phyloP scores from a whole-genome alignment of 805 yeast species.

The Scheffersomyces stipitis region DNA sequence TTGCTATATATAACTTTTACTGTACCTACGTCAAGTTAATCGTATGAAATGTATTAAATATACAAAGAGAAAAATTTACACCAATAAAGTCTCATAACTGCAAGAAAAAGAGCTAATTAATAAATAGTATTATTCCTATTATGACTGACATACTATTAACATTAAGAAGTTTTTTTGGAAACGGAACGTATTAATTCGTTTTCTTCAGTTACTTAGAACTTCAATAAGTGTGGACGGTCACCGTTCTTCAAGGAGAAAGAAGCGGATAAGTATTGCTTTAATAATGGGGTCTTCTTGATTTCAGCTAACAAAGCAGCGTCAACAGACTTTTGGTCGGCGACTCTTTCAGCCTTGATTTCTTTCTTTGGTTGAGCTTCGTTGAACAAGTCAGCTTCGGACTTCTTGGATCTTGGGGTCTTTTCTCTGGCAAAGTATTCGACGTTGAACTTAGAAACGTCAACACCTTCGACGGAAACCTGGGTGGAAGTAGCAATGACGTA shows the following conservation, averaged over 20 bases:
- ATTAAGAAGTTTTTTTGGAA: too few relatives aligned
- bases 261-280: slow-evolving; percentile 94
- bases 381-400: slow-evolving; percentile 92
- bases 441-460: slow-evolving; percentile 87
- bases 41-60: slow-evolving; percentile 24
- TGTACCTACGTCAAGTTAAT: background rate
- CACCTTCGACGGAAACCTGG: slow-evolving; percentile 73
- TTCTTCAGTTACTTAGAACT: slow-evolving; percentile 60
- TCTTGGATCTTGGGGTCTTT: slow-evolving; percentile 76
- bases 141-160: slow-evolving; percentile 1
- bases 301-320: slow-evolving; percentile 90
- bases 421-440: slow-evolving; percentile 97
- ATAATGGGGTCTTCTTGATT: slow-evolving; percentile 95
- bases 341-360: slow-evolving; percentile 89
- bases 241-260: slow-evolving; percentile 97
- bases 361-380: slow-evolving; percentile 74
- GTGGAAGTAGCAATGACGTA: slow-evolving; percentile 99
- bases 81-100: slow-evolving; percentile 9
- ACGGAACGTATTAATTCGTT: too few relatives aligned
- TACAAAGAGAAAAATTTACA: slow-evolving; percentile 25
- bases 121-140: background rate
- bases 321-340: slow-evolving; percentile 93
- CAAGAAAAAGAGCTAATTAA: background rate
- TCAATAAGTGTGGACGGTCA: slow-evolving; percentile 97
- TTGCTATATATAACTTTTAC: too few relatives aligned